Percentiles rank a stretch among this genome's conserved stretches.
These are phyloP conservation scores for Nectriaceae sp. DNA, from an alignment of 2,329 filamentous ascomycete species.

Conservation along the genomic window DNA sequence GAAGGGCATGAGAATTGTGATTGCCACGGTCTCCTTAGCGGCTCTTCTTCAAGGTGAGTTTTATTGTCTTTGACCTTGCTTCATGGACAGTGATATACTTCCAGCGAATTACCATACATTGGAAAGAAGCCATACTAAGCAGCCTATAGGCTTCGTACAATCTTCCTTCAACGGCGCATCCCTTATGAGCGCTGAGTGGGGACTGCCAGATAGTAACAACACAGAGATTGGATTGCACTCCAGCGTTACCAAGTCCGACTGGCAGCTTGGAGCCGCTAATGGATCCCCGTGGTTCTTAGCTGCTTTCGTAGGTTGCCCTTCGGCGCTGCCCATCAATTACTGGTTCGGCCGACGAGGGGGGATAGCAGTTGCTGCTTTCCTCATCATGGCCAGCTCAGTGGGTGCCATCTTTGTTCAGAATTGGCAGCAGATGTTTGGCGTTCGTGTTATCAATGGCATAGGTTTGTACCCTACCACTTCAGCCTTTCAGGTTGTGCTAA, in stretches of 20 bases:
- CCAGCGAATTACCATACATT: not conserved
- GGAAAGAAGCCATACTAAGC: not conserved
- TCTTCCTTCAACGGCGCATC: conserved; percentile 46
- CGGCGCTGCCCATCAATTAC: conserved; percentile 44
- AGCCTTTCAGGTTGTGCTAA: no score
- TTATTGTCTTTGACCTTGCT: not conserved
- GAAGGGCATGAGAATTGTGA: conserved; percentile 40
- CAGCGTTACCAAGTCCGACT: conserved; percentile 23
- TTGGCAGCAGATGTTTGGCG: conserved; percentile 36
- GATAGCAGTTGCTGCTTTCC: conserved; percentile 39
- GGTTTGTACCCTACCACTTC: conserved; percentile 32
- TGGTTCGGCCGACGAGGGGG: conserved; percentile 42
- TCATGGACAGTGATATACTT: no score
- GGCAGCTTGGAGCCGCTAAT: conserved; percentile 43
- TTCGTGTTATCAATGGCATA: conserved; percentile 41
- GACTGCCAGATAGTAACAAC: conserved; percentile 6
- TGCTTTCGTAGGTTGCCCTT: conserved; percentile 39
- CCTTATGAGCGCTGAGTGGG: conserved; percentile 29
- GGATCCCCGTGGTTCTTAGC: conserved; percentile 42
- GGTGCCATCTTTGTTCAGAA: conserved; percentile 35
- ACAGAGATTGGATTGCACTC: not conserved
- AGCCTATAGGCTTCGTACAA: conserved; percentile 40
- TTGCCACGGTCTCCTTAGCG: conserved; percentile 45
- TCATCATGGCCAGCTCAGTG: conserved; percentile 42
- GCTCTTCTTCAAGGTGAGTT: conserved; percentile 40